phyloP scores from a whole-genome alignment of 345 rosid species.

The Hibiscus mutabilis region DNA sequence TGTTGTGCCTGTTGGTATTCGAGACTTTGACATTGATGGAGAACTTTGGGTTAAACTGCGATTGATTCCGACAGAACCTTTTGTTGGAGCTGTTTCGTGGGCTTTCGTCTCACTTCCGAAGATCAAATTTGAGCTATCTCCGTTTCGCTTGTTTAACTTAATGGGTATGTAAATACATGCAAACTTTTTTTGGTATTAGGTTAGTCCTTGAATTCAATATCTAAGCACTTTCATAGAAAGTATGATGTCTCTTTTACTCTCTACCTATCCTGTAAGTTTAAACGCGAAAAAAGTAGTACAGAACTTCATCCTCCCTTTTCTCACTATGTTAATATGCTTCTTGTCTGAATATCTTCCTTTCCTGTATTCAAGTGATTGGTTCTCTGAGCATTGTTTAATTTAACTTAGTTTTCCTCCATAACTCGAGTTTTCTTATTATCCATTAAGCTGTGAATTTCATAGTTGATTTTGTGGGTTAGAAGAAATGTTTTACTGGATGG shows the following conservation, averaged over 20 bases:
- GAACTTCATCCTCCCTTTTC: not conserved
- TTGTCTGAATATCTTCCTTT: not conserved
- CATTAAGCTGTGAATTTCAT: not conserved
- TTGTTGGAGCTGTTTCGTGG: constrained; percentile 95
- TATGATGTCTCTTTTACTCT: not conserved
- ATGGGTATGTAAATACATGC: constrained; percentile 57
- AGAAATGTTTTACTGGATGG: not conserved
- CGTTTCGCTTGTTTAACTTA: constrained; percentile 85
- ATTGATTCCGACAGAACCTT: constrained; percentile 83
- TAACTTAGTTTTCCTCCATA: not conserved
- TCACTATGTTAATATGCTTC: not conserved
- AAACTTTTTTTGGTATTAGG: not conserved
- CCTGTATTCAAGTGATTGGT: not conserved
- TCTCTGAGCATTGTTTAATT: not conserved
- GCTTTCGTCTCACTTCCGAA: constrained; percentile 96
- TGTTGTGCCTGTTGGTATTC: constrained; percentile 80
- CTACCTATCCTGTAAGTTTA: not conserved
- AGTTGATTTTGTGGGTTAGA: not conserved
- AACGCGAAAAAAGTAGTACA: not conserved
- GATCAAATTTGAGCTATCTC: constrained; percentile 89
- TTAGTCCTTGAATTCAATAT: not conserved
- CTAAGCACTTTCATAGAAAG: not conserved
- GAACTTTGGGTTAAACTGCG: constrained; percentile 98
- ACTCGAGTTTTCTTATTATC: not conserved
- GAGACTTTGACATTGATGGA: constrained; percentile 93